Evolutionary conservation across 129 eudicot species (phyloP), one percentile per base, ranked within the genome.

Genomic region (Pittosporum tobira): DNA sequence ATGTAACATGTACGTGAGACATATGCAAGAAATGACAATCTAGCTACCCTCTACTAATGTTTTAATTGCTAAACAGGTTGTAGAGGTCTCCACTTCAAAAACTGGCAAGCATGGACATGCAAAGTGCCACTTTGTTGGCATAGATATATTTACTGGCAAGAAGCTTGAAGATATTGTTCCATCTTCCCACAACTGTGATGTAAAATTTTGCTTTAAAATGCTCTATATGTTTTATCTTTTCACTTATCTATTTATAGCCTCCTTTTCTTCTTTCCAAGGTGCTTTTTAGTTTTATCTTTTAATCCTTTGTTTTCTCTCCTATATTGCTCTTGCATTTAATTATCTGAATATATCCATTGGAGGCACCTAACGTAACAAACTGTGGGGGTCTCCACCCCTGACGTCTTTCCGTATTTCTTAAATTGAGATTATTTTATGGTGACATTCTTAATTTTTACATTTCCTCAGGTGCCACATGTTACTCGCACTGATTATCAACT

Each of bases 71-170:
- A 14, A 49, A 45, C 65, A 81, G 83, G 88, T 81, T 37, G 84
- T 77, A 44, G 84, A 81, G 54, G 88, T 81, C 47, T 81, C 88
- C 63, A 81, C 88, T 64, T 77, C 88, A 10, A 77, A 81, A 58
- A 81, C 88, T n/a, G 88, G 88, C 67, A 81, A 77, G 81, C 88
- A 81, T 19, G 88, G 88, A 18, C 88, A 81, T 59, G 88, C 88
- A 9, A 81, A 81, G 75, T 81, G 88, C 51, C 88, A 81, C 73
- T 81, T 81, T 77, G 88, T 81, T 51, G 88, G 44, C 2, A 81
- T 81, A n/a, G 88, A 81, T 61, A 81, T 81, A 8, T 81, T 81
- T 57, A 81, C 59, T 28, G 71, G 78, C 59, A 73, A 74, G 66
- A 77, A 77, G 67, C 83, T 81, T 23, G 88, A 81, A 70, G 88